These are phyloP conservation scores for Acacia crassicarpa DNA, from an alignment of 306 rosid species.

Conservation along the genomic window DNA sequence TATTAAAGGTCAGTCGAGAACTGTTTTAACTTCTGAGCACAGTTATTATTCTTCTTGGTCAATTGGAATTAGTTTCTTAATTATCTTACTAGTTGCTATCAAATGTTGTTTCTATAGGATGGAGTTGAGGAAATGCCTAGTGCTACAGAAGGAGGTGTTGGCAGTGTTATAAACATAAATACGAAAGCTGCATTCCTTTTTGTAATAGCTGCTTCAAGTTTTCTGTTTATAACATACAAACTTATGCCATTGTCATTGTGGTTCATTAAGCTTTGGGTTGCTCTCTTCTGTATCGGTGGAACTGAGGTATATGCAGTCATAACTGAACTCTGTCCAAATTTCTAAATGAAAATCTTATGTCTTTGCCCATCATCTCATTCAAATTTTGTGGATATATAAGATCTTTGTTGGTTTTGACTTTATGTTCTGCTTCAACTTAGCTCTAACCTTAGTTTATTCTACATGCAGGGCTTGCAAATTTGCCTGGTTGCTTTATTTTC, in stretches of 20 bases:
- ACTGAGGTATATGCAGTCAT: conserved; percentile 62
- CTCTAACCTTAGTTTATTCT: conserved; percentile 41
- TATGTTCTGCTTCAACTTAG: conserved; percentile 22
- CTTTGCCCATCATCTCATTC: conserved; percentile 10
- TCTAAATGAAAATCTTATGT: conserved; percentile 2
- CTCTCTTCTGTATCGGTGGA: conserved; percentile 95
- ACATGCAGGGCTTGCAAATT: conserved; percentile 87
- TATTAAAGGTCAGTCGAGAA: conserved; percentile 59
- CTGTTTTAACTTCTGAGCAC: background rate
- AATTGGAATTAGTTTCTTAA: background rate
- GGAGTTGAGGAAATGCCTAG: conserved; percentile 57
- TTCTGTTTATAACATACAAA: conserved; percentile 74
- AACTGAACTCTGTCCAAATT: conserved; percentile 8
- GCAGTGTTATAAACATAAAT: conserved; percentile 75
- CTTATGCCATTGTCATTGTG: conserved; percentile 83
- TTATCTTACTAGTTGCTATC: conserved; percentile 3
- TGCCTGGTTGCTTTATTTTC: conserved; percentile 85
- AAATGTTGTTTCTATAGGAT: conserved; percentile 55
- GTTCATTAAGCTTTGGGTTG: conserved; percentile 87
- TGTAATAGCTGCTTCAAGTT: conserved; percentile 83
- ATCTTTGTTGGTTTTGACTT: conserved; percentile 16
- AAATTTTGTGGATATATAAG: conserved; percentile 22
- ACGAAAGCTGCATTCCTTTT: conserved; percentile 72
- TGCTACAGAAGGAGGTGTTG: conserved; percentile 37
- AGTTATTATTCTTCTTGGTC: background rate